Evolutionary conservation across 2,329 filamentous ascomycete species (phyloP).

Genomic region (Penicillium concentricum): DNA sequence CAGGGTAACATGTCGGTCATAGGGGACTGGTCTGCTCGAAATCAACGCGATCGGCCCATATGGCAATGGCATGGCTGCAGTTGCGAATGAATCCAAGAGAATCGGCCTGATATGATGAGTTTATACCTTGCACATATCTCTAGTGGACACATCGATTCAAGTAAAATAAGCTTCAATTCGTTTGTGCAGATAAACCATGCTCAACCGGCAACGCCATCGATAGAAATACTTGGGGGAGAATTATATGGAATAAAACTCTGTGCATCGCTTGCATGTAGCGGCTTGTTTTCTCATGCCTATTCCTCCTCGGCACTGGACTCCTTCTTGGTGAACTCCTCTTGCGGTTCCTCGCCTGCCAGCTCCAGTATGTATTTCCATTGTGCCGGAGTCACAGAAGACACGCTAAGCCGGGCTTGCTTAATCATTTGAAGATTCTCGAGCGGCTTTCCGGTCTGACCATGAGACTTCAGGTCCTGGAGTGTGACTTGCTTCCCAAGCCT

Average conservation of each 20-base stretch:
- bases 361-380: slow-evolving; percentile 52
- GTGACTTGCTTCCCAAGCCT: slow-evolving; percentile 74
- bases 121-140: neutral
- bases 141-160: neutral
- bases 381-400: slow-evolving; percentile 52
- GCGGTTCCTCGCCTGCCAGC: slow-evolving; percentile 38
- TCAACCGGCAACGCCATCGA: slow-evolving; percentile 6
- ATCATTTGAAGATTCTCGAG: slow-evolving; percentile 79
- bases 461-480: slow-evolving; percentile 68
- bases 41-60: neutral
- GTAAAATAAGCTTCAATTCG: slow-evolving; percentile 2
- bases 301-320: neutral
- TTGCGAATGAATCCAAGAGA: neutral
- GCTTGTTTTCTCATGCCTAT: neutral
- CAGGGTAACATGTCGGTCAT: neutral
- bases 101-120: neutral
- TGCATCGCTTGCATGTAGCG: neutral
- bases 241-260: neutral
- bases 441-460: slow-evolving; percentile 56
- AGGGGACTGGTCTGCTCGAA: neutral
- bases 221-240: neutral
- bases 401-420: slow-evolving; percentile 78
- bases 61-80: neutral
- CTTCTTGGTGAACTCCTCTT: slow-evolving; percentile 12
- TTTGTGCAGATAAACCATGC: slow-evolving; percentile 3